Evolutionary conservation across 2,329 filamentous ascomycete species (phyloP), one percentile per base, ranked within the genome.

Genomic region (Macrophomina tecta): DNA sequence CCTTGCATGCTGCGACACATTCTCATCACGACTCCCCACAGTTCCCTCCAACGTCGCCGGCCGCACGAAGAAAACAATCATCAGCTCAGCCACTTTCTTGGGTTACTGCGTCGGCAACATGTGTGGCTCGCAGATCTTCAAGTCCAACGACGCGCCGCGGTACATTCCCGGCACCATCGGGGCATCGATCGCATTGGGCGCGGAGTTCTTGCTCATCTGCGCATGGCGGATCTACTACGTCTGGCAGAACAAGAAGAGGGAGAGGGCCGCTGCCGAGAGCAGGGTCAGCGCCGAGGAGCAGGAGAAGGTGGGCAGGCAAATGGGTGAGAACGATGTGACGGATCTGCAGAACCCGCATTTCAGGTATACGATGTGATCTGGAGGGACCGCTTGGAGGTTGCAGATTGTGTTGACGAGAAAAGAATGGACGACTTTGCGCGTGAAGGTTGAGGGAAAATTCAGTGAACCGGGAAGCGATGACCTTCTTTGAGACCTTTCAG

Each of bases 71-170:
- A 79, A 82, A 32, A 82, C 82, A 3, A 72, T 83, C 48, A 81
- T 80, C 12, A 80, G 77, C 16, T 81, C 81, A 3, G 79, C 82
- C 46, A 81, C 82, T 0, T 82, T 84, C 63, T 75, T 82, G 6
- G 81, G 73, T 9, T 84, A 83, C 70, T 83, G 82, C 64, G 79
- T 82, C 2, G 82, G 82, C 2, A 84, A 83, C 69, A 83, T 83
- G 78, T 76, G 76, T 2, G 82, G 82, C 4, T 79, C 78, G 7
- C 81, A 83, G 70, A 82, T 84, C 61, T 84, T 83, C 73, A 76
- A 78, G 56, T 70, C 75, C 4, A 73, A 73, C 28, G 82, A 83
- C 68, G 80, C 80, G 0, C 82, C 82, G 0, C 76, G 79, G 42
- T 83, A 84, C 68, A 74, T 82, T 4, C 78, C 80, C 0, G 82